Evolutionary conservation across 2,329 filamentous ascomycete species (phyloP).

Genomic region (Ceratocystis colombiana): DNA sequence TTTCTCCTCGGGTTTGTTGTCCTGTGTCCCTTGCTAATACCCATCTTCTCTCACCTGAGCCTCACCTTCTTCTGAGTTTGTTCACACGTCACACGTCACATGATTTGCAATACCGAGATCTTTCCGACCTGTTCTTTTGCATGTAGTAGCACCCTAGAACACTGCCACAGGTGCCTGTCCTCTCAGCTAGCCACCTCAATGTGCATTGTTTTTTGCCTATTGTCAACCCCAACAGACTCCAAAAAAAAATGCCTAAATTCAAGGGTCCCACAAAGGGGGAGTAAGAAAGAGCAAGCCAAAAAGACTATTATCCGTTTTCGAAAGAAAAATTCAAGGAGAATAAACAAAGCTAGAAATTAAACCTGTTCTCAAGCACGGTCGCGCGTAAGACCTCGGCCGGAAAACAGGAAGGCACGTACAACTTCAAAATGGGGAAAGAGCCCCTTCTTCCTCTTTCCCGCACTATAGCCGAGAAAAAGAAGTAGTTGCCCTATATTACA

Average conservation of each 20-base stretch:
- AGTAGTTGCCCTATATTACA: background rate
- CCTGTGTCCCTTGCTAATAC: background rate
- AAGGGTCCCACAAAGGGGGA: background rate
- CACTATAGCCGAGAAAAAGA: constrained; percentile 8
- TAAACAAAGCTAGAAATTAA: background rate
- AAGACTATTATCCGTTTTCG: background rate
- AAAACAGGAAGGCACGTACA: constrained; percentile 19
- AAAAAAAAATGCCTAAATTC: constrained; percentile 8
- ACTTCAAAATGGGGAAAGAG: background rate
- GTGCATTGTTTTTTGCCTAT: background rate
- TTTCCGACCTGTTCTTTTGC: background rate
- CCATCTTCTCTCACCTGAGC: background rate
- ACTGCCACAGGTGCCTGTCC: background rate
- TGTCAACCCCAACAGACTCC: constrained; percentile 8
- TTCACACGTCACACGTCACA: constrained; percentile 1
- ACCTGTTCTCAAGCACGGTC: background rate
- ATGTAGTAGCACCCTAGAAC: background rate
- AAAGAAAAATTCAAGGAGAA: background rate
- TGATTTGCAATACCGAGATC: constrained; percentile 11
- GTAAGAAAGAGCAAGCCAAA: background rate
- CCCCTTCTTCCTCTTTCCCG: constrained; percentile 13
- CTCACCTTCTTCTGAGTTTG: constrained; percentile 3
- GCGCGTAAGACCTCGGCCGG: constrained; percentile 21
- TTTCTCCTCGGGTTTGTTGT: constrained; percentile 6
- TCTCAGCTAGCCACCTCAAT: background rate